Conservation (phyloP, 768 basidiomycete genomes). For the Boletus insuetus region DNA sequence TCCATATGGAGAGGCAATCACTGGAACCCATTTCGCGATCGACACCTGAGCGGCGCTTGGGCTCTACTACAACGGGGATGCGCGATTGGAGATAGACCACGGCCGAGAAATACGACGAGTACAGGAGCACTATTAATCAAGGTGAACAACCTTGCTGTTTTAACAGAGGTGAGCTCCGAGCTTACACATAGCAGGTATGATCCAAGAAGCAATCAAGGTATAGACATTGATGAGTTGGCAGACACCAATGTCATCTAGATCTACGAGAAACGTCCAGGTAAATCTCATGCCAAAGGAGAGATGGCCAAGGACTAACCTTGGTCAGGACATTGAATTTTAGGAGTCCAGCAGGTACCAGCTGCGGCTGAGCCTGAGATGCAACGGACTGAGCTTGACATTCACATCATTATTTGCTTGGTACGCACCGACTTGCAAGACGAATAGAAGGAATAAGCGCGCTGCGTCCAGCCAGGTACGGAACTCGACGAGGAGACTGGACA, state of each 20-base stretch:
- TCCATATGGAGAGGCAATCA: constrained; percentile 4
- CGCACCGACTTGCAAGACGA: constrained; percentile 47
- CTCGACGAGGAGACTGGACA: constrained; percentile 40
- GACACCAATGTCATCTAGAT: constrained; percentile 39
- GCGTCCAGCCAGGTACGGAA: constrained; percentile 56
- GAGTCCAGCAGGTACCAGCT: constrained; percentile 42
- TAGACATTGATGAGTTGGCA: constrained; percentile 49
- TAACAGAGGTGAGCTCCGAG: constrained; percentile 1
- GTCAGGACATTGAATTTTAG: constrained; percentile 42
- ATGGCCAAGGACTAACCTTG: constrained; percentile 33
- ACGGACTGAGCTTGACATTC: background rate
- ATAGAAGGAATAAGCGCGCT: constrained; percentile 46
- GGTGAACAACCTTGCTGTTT: constrained; percentile 3
- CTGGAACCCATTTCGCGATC: constrained; percentile 22
- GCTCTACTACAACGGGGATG: constrained; percentile 19
- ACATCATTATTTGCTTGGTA: background rate
- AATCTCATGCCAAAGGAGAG: background rate
- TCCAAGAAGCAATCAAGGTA: constrained; percentile 52
- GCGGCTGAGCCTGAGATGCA: constrained; percentile 38
- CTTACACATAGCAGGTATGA: constrained; percentile 51
- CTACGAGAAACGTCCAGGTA: constrained; percentile 20
- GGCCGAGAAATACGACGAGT: constrained; percentile 40
- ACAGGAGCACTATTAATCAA: constrained; percentile 38
- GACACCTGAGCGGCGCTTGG: background rate
- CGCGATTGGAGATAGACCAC: constrained; percentile 37